Base-by-base conservation (phyloP, 2,329 filamentous ascomycete genomes). In the Beauveria brongniartii region DNA sequence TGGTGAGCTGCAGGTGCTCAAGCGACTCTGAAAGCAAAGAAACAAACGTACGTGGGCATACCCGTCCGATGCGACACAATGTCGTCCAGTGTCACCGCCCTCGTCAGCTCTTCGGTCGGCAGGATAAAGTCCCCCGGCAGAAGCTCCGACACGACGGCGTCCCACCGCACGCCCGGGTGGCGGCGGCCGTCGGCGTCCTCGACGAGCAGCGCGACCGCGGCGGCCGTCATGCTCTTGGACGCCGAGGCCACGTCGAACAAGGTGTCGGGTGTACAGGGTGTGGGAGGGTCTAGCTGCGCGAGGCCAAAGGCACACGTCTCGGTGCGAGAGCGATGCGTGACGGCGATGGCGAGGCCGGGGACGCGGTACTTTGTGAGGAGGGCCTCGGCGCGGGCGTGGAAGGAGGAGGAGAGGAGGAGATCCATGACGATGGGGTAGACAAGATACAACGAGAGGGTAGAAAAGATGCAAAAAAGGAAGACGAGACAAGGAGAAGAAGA, bases 81-180 rank as follows among this genome's bases (percentile, higher is more conserved):
- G 41, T 70, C 68, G 16, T 69, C 68, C 0, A 70, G 30, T 0
- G 68, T 69, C 1, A 69, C 64, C 2, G 41, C 54, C 2, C 64
- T 53, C 0, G 67, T 65, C 47, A 66, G 64, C 14, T 56, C 63
- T 12, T 53, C 43, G 1, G 61, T 64, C 1, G 67, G 61, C 66
- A 70, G 65, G 44, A 68, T 64, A 59, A 70, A 69, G 28, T 70
- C 68, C 5, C 53, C 68, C 5, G 67, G 68, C 20, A 70, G 53
- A n/a, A 70, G 24, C 5, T 63, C 61, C 2, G 67, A 63, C 66
- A 70, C 66, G 28, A 62, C 37, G 5, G 67, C 64, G 2, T 69
- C 66, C 48, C 67, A 70, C 8, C 62, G 53, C 7, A 70, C 62
- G 1, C 67, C 63, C 0, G 68, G 68, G 20, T 63, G 63, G 3